Evolutionary conservation across 2,329 filamentous ascomycete species (phyloP).

Genomic region (Orbilia ellipsospora): DNA sequence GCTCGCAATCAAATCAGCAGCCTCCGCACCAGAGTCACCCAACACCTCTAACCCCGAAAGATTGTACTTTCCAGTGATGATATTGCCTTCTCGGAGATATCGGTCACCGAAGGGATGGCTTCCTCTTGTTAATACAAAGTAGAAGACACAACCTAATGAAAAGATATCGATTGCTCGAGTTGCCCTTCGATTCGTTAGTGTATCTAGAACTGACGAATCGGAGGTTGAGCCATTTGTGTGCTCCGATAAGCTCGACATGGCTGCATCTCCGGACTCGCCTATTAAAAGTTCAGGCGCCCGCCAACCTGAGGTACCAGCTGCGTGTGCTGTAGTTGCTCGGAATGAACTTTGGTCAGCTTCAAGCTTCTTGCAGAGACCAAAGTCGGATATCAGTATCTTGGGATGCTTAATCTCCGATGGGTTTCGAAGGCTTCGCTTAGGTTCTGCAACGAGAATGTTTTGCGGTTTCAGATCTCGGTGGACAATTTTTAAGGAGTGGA

Average conservation of each 20-base stretch:
- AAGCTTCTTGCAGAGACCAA: slow-evolving; percentile 96
- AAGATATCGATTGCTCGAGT: slow-evolving; percentile 98
- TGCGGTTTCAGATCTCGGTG: slow-evolving; percentile 98
- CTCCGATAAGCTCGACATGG: slow-evolving; percentile 57
- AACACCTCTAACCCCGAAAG: slow-evolving; percentile 77
- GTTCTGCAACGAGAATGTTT: slow-evolving; percentile 86
- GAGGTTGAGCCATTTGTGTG: slow-evolving; percentile 67
- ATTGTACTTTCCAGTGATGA: slow-evolving; percentile 86
- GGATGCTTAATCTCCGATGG: slow-evolving; percentile 71
- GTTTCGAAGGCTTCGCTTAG: slow-evolving; percentile 63
- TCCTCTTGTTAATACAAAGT: slow-evolving; percentile 95
- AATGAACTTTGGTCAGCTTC: slow-evolving; percentile 95
- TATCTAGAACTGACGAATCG: slow-evolving; percentile 69
- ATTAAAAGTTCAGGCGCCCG: slow-evolving; percentile 92
- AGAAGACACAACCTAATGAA: slow-evolving; percentile 96
- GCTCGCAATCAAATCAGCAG: slow-evolving; percentile 82
- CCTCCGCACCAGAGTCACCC: slow-evolving; percentile 86
- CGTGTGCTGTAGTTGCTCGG: slow-evolving; percentile 91
- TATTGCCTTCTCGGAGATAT: slow-evolving; percentile 97
- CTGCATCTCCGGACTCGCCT: slow-evolving; percentile 74
- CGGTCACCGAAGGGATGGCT: slow-evolving; percentile 92
- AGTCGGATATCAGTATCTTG: slow-evolving; percentile 95
- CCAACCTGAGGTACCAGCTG: slow-evolving; percentile 94
- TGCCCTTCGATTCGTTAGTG: slow-evolving; percentile 76
- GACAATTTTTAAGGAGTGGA: slow-evolving; percentile 92